These are phyloP conservation scores for Rhodotorula sp. DNA, from an alignment of 1,284 basidiomycete genomes.

Conservation along the genomic window DNA sequence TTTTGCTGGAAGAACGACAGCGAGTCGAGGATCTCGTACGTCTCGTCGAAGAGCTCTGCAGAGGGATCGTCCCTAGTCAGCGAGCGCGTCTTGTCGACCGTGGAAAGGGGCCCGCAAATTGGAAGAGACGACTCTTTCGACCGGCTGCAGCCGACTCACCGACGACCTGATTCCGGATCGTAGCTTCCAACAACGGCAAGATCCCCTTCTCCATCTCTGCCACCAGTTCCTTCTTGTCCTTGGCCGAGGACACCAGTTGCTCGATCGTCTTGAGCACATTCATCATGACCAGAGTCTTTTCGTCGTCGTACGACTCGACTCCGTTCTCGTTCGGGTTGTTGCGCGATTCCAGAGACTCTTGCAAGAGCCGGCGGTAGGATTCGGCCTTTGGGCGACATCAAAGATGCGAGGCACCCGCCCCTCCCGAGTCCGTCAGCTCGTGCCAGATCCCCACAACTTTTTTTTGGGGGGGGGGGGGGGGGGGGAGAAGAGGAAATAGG, in stretches of 20 bases:
- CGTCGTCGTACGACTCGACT: slow-evolving; percentile 38
- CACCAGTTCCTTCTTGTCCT: slow-evolving; percentile 71
- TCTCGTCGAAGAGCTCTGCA: slow-evolving; percentile 79
- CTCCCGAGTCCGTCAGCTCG: not conserved
- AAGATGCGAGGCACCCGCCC: not conserved
- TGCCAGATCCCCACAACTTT: no score
- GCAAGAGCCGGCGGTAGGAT: slow-evolving; percentile 73
- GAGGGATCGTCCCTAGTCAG: not conserved
- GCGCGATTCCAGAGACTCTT: slow-evolving; percentile 58
- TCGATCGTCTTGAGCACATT: slow-evolving; percentile 53
- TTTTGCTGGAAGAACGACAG: slow-evolving; percentile 76
- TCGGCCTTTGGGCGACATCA: slow-evolving; percentile 64
- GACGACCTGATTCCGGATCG: slow-evolving; percentile 55
- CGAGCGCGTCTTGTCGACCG: not conserved
- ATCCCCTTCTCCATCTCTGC: slow-evolving; percentile 76
- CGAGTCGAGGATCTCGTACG: slow-evolving; percentile 80
- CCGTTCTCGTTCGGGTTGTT: slow-evolving; percentile 47
- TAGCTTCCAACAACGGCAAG: slow-evolving; percentile 72
- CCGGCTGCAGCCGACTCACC: slow-evolving; percentile 50
- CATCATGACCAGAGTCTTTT: slow-evolving; percentile 44
- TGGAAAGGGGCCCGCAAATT: no score
- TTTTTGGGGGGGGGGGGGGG: no score
- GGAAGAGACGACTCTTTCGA: not conserved
- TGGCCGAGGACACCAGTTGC: slow-evolving; percentile 62
- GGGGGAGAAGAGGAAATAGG: no score